These are phyloP conservation scores for Chaetomium globosum DNA, from an alignment of 2,329 filamentous ascomycete species.

Conservation along the genomic window DNA sequence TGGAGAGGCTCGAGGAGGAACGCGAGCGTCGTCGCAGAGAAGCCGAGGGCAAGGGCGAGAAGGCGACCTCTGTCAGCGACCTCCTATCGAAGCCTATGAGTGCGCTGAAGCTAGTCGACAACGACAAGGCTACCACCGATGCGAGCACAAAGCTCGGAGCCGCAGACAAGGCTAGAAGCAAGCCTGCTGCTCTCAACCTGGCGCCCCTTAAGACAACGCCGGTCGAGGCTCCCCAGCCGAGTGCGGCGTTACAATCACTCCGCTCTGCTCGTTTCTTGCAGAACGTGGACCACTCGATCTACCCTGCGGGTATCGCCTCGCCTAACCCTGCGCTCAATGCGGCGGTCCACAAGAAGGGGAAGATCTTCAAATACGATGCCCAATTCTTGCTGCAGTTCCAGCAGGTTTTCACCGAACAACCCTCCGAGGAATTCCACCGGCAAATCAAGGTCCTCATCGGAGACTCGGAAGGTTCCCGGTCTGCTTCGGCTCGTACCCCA, in stretches of 20 bases:
- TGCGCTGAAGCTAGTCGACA: constrained; percentile 45
- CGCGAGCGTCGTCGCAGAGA: constrained; percentile 60
- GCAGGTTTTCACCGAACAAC: constrained; percentile 93
- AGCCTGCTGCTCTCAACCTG: constrained; percentile 87
- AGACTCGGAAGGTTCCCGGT: constrained; percentile 67
- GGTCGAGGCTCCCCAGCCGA: constrained; percentile 89
- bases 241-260: constrained; percentile 87
- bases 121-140: constrained; percentile 39
- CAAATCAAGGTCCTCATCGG: constrained; percentile 87
- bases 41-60: constrained; percentile 52
- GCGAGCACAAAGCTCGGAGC: constrained; percentile 57
- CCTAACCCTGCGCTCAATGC: constrained; percentile 90
- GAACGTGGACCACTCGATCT: constrained; percentile 75
- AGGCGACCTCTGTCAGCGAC: constrained; percentile 56
- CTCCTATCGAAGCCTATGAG: constrained; percentile 49
- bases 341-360: constrained; percentile 75
- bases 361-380: constrained; percentile 91
- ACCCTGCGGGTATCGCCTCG: constrained; percentile 80
- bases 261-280: constrained; percentile 88
- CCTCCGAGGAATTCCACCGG: constrained; percentile 87
- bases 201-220: constrained; percentile 78
- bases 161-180: constrained; percentile 65
- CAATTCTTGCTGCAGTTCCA: constrained; percentile 96
- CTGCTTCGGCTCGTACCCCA: constrained; percentile 64
- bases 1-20: constrained; percentile 73